Percentiles rank a stretch among this genome's conserved stretches.
phyloP scores from a whole-genome alignment of 129 eudicot species.

The Flaveria sonorensis region DNA sequence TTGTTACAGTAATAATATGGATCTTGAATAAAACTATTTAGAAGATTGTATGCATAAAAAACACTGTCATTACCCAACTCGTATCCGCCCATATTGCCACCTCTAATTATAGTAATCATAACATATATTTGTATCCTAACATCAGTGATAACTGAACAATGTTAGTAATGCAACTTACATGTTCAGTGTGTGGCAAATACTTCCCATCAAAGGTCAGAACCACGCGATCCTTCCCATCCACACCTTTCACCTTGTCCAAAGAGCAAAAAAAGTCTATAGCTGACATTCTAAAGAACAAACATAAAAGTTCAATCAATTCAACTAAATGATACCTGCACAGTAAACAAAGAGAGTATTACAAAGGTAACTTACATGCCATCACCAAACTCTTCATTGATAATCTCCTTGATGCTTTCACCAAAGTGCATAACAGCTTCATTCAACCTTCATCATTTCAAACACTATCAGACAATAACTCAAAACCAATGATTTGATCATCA shows the following conservation, averaged over 20 bases:
- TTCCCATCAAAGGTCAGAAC: conserved; percentile 90
- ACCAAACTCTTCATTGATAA: conserved; percentile 93
- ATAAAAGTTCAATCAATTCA: not conserved
- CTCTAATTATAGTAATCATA: not conserved
- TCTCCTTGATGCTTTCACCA: conserved; percentile 95
- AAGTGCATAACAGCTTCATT: conserved; percentile 95
- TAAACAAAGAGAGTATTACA: not conserved
- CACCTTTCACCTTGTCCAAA: conserved; percentile 90
- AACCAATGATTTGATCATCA: not conserved
- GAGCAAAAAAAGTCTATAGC: conserved; percentile 96
- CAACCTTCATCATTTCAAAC: conserved; percentile 45
- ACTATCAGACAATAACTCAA: not conserved
- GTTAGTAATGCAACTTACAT: conserved; percentile 50
- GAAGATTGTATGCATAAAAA: not conserved
- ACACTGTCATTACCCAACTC: not conserved
- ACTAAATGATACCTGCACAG: not conserved
- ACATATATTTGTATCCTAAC: not conserved
- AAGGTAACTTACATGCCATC: conserved; percentile 87
- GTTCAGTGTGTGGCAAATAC: conserved; percentile 86
- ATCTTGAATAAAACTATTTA: not conserved
- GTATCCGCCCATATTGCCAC: not conserved
- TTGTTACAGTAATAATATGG: not conserved
- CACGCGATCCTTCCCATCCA: conserved; percentile 95
- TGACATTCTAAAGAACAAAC: conserved; percentile 68
- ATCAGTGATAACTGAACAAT: not conserved